phyloP scores from a whole-genome alignment of 2,329 filamentous ascomycete genomes.

The Colletotrichum chlorophyti region DNA sequence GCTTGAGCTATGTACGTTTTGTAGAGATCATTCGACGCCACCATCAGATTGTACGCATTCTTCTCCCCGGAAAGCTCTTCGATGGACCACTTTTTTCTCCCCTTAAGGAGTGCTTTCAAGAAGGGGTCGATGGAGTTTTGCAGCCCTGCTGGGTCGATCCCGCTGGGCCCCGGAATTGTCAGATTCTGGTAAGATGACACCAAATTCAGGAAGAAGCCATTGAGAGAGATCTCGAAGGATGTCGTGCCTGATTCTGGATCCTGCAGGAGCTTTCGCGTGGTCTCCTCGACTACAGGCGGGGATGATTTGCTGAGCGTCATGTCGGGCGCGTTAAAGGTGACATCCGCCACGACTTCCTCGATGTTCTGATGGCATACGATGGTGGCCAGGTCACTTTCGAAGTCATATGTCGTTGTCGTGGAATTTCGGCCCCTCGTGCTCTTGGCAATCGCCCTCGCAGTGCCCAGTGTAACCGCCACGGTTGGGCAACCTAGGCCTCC shows the following conservation, averaged over 20 bases:
- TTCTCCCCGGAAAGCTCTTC: constrained; percentile 25
- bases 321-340: constrained; percentile 31
- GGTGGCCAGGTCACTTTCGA: constrained; percentile 32
- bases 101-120: constrained; percentile 29
- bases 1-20: constrained; percentile 36
- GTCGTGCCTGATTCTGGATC: background rate
- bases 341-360: constrained; percentile 32
- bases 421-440: constrained; percentile 10
- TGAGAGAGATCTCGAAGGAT: constrained; percentile 1
- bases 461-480: constrained; percentile 4
- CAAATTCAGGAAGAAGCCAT: background rate
- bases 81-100: constrained; percentile 22
- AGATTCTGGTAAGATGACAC: background rate
- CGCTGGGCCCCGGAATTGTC: background rate
- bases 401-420: constrained; percentile 15
- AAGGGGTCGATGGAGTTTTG: constrained; percentile 28
- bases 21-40: constrained; percentile 31
- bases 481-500: constrained; percentile 3
- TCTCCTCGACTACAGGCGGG: constrained; percentile 24
- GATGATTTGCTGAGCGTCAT: constrained; percentile 27
- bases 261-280: constrained; percentile 3
- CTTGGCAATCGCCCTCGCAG: background rate
- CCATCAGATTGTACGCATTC: constrained; percentile 27
- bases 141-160: background rate
- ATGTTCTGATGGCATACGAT: constrained; percentile 34